phyloP scores from a whole-genome alignment of 2,329 filamentous ascomycete species.

The Coniochaeta sp. region DNA sequence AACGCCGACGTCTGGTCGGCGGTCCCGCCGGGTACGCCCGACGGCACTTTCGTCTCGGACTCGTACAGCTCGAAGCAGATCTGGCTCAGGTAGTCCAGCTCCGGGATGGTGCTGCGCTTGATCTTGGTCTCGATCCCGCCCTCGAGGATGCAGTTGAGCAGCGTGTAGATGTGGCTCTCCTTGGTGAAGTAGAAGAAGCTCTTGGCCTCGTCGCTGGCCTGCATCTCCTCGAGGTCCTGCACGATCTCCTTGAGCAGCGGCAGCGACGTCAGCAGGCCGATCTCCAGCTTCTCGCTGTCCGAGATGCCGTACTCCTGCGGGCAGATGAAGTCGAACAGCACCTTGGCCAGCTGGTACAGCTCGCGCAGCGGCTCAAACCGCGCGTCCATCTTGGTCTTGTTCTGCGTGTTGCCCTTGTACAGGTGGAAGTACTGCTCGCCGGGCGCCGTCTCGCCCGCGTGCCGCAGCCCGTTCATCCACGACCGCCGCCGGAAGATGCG shows the following conservation, averaged over 20 bases:
- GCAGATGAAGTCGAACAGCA: conserved; percentile 96
- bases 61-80: conserved; percentile 99
- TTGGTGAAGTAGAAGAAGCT: conserved; percentile 99
- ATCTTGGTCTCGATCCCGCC: conserved; percentile 97
- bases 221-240: conserved; percentile 91
- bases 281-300: conserved; percentile 94
- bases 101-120: conserved; percentile 86
- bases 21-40: conserved; percentile 30
- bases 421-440: conserved; percentile 82
- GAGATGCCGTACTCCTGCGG: conserved; percentile 97
- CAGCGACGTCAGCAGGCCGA: conserved; percentile 86
- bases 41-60: conserved; percentile 63
- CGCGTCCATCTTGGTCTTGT: conserved; percentile 69
- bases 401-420: conserved; percentile 65
- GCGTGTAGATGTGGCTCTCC: conserved; percentile 96
- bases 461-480: conserved; percentile 46
- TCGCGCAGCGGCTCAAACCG: conserved; percentile 85
- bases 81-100: conserved; percentile 94
- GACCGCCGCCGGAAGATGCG: conserved; percentile 55
- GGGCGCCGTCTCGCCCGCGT: conserved; percentile 45
- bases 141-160: conserved; percentile 95
- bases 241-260: conserved; percentile 96
- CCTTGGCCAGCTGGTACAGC: conserved; percentile 87
- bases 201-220: conserved; percentile 88
- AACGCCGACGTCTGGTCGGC: conserved; percentile 63